Conservation (phyloP, 2,329 filamentous ascomycete genomes). For the Rhytidhysteron rufulum region DNA sequence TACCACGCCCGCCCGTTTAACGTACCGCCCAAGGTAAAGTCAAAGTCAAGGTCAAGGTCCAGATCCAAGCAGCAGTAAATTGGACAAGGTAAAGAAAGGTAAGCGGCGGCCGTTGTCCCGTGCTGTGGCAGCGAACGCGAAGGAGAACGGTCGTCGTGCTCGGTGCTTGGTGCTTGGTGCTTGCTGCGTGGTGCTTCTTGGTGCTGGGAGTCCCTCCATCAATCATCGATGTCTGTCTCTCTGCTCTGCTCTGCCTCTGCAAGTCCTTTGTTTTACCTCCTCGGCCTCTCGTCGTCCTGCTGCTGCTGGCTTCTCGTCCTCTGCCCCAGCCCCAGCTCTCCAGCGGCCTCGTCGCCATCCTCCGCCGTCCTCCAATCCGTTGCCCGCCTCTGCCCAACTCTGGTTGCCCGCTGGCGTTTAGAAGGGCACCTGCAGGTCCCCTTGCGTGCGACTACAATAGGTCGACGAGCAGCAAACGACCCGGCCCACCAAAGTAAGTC, state of each 20-base stretch:
- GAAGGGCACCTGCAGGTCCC: constrained; percentile 1
- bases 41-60: background rate
- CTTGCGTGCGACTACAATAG: background rate
- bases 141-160: background rate
- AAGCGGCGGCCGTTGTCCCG: background rate
- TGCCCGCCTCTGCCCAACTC: background rate
- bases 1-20: background rate
- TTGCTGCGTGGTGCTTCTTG: no score
- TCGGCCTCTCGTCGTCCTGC: background rate
- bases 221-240: no score
- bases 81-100: no score
- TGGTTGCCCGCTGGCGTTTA: constrained; percentile 1
- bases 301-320: background rate
- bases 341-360: background rate
- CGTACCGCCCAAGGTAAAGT: no score
- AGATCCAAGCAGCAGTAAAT: background rate
- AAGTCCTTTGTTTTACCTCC: no score
- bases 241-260: background rate
- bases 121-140: no score
- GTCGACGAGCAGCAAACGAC: background rate
- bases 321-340: background rate
- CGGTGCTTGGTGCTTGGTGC: no score
- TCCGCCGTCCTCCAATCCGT: background rate
- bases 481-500: background rate
- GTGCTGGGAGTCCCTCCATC: no score